These are phyloP conservation scores for Xylaria sp. DNA, from an alignment of 2,329 filamentous ascomycete genomes.

Conservation along the genomic window DNA sequence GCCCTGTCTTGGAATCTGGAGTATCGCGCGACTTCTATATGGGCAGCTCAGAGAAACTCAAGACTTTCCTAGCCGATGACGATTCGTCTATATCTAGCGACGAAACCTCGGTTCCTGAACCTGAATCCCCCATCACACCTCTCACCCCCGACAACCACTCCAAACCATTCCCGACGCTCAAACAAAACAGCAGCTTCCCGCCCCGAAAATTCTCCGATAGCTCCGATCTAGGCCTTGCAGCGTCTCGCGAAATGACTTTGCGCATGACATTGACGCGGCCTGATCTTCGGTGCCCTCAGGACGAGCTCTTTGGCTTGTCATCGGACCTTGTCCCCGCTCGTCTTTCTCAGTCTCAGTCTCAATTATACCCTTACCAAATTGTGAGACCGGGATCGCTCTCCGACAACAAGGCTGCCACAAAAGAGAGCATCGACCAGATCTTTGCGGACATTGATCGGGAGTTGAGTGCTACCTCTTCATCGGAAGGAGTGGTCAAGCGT, in stretches of 20 bases:
- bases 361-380: constrained; percentile 28
- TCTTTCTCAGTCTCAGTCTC: constrained; percentile 25
- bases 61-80: constrained; percentile 44
- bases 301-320: constrained; percentile 67
- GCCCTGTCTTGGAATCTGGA: constrained; percentile 29
- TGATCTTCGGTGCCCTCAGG: constrained; percentile 72
- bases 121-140: constrained; percentile 56
- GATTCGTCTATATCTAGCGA: constrained; percentile 51
- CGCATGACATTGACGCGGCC: constrained; percentile 92
- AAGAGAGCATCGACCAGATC: constrained; percentile 50
- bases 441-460: constrained; percentile 49
- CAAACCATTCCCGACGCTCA: constrained; percentile 22
- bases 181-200: constrained; percentile 24
- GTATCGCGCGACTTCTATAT: constrained; percentile 21
- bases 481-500: constrained; percentile 53
- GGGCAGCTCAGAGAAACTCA: constrained; percentile 45
- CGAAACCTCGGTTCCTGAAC: constrained; percentile 49
- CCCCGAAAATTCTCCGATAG: constrained; percentile 34
- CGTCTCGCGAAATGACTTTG: constrained; percentile 84
- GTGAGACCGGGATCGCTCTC: constrained; percentile 31
- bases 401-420: constrained; percentile 35
- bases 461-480: constrained; percentile 33
- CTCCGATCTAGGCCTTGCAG: constrained; percentile 48
- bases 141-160: constrained; percentile 40
- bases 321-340: constrained; percentile 33